Conservation (phyloP, 345 rosid genomes). For the Angophora floribunda region DNA sequence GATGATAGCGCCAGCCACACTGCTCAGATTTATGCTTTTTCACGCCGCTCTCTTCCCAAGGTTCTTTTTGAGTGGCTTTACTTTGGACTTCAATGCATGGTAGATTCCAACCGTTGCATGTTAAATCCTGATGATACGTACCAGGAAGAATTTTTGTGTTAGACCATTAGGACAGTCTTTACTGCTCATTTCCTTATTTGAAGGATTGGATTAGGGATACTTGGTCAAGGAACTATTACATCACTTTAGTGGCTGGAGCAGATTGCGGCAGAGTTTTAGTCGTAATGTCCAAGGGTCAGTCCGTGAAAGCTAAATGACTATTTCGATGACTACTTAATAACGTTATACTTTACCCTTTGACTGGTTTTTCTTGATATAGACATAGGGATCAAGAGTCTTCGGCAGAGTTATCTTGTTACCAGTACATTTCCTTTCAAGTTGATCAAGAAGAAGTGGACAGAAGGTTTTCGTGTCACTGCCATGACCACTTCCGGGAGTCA, state of each 20-base stretch:
- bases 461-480: slow-evolving; percentile 73
- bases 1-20: slow-evolving; percentile 80
- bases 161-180: not conserved
- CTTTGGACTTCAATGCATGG: not conserved
- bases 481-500: slow-evolving; percentile 6
- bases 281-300: slow-evolving; percentile 80
- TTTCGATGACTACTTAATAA: not conserved
- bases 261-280: slow-evolving; percentile 70
- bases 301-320: not conserved
- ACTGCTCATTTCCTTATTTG: not conserved
- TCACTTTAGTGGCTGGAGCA: slow-evolving; percentile 88
- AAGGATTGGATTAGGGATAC: slow-evolving; percentile 94
- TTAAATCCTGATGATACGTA: not conserved
- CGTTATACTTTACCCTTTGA: not conserved
- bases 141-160: not conserved
- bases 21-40: slow-evolving; percentile 67
- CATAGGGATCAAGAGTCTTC: slow-evolving; percentile 66
- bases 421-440: slow-evolving; percentile 76
- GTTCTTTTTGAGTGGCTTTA: slow-evolving; percentile 10
- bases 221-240: slow-evolving; percentile 84
- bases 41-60: slow-evolving; percentile 66
- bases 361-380: not conserved
- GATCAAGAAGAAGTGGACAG: slow-evolving; percentile 60
- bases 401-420: slow-evolving; percentile 75
- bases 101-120: not conserved